Conservation (phyloP, 2,329 filamentous ascomycete species). For the Colletotrichum endophyticum region DNA sequence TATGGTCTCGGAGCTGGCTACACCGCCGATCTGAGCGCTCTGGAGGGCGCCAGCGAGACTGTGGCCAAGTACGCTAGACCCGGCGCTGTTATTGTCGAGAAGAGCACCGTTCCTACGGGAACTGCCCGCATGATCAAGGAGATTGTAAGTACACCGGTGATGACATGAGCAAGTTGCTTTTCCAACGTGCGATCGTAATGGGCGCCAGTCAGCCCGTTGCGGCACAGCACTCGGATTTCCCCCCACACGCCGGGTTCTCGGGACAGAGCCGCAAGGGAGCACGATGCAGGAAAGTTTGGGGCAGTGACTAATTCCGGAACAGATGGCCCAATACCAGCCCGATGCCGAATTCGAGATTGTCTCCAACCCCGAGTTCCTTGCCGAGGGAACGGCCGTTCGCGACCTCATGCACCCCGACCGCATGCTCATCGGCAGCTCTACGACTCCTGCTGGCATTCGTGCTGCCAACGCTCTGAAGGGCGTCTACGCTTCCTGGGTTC, state of each 20-base stretch:
- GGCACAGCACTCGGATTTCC: neutral
- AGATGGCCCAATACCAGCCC: conserved; percentile 65
- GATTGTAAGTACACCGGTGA: conserved; percentile 55
- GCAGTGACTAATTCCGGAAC: neutral
- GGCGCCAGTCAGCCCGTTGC: neutral
- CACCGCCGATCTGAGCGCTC: conserved; percentile 74
- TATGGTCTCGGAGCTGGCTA: conserved; percentile 72
- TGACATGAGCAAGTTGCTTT: neutral
- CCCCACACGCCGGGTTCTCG: neutral
- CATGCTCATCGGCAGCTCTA: conserved; percentile 74
- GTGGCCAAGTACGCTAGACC: conserved; percentile 70
- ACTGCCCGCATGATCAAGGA: conserved; percentile 74
- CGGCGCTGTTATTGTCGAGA: conserved; percentile 80
- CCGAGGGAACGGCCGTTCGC: conserved; percentile 76
- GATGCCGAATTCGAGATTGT: conserved; percentile 75
- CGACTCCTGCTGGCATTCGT: conserved; percentile 61
- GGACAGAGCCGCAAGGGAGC: neutral
- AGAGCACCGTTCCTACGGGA: conserved; percentile 79
- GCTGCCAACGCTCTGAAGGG: conserved; percentile 69
- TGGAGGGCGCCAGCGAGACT: conserved; percentile 72
- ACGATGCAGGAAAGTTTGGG: neutral
- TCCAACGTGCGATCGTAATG: neutral
- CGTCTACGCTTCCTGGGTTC: conserved; percentile 76
- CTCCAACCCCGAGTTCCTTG: conserved; percentile 82
- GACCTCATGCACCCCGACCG: conserved; percentile 75